Percentiles rank a stretch among this genome's conserved stretches.
These are phyloP conservation scores for Rhodocollybia butyracea DNA, from an alignment of 768 basidiomycete genomes.

Conservation along the genomic window DNA sequence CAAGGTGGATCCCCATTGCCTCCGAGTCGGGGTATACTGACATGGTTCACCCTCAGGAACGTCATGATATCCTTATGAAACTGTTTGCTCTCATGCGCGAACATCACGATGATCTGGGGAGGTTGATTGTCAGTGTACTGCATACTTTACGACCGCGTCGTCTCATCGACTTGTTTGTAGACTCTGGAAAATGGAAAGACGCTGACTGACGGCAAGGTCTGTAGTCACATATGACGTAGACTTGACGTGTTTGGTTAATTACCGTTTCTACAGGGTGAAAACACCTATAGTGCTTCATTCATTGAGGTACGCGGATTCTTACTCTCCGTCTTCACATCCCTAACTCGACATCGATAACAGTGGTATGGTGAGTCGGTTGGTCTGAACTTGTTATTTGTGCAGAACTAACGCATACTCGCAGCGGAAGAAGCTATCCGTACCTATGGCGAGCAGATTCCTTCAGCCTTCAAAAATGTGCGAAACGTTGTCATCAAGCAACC, in stretches of 20 bases:
- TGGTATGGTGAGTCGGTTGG: conserved; percentile 68
- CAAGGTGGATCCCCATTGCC: conserved; percentile 49
- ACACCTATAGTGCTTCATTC: conserved; percentile 80
- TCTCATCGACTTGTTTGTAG: conserved; percentile 33
- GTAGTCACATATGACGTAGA: neutral
- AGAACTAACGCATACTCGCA: conserved; percentile 24
- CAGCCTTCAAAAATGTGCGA: conserved; percentile 61
- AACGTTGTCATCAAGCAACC: conserved; percentile 95
- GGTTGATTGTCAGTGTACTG: conserved; percentile 66
- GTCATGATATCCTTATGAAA: conserved; percentile 82
- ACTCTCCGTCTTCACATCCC: neutral
- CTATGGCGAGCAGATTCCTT: conserved; percentile 91
- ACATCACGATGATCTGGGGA: conserved; percentile 81
- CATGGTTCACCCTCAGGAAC: conserved; percentile 40
- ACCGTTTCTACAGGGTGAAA: conserved; percentile 62
- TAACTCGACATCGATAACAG: conserved; percentile 30
- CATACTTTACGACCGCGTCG: neutral
- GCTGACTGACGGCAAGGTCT: conserved; percentile 75
- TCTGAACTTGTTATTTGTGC: conserved; percentile 3
- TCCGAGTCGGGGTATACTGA: neutral
- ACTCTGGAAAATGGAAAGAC: conserved; percentile 97
- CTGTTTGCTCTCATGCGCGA: conserved; percentile 77
- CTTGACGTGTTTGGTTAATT: neutral
- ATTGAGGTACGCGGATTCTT: conserved; percentile 54
- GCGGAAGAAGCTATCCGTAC: conserved; percentile 91